These are phyloP conservation scores for Verticillium nonalfalfae DNA, from an alignment of 2,329 filamentous ascomycete genomes.

Conservation along the genomic window DNA sequence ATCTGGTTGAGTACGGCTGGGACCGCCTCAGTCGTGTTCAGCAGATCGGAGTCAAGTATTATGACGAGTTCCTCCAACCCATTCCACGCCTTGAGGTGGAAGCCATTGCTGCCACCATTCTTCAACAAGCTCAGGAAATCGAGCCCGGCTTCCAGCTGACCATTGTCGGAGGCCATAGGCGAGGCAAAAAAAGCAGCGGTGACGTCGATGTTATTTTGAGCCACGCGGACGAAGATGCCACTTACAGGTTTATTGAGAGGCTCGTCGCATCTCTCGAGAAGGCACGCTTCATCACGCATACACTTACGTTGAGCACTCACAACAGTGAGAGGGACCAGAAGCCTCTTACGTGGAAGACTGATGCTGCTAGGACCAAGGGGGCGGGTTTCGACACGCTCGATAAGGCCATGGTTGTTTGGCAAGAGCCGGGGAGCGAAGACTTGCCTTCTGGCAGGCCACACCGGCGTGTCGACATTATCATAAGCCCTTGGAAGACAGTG, in stretches of 20 bases:
- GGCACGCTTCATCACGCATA: constrained; percentile 72
- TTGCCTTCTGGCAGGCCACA: constrained; percentile 40
- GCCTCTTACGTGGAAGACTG: constrained; percentile 47
- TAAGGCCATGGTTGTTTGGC: constrained; percentile 91
- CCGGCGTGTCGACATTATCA: constrained; percentile 84
- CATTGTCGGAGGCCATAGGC: constrained; percentile 75
- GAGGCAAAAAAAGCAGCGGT: constrained; percentile 66
- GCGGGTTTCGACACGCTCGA: constrained; percentile 81
- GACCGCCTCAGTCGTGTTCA: constrained; percentile 66
- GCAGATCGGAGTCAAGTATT: constrained; percentile 91
- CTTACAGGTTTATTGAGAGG: constrained; percentile 63
- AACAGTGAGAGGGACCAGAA: constrained; percentile 68
- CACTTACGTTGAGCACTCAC: constrained; percentile 61
- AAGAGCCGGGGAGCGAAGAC: constrained; percentile 45
- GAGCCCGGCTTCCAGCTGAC: constrained; percentile 47
- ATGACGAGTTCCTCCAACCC: constrained; percentile 70
- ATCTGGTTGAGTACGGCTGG: constrained; percentile 83
- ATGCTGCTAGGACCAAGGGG: constrained; percentile 21
- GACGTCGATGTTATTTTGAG: constrained; percentile 85
- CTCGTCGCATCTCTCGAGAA: constrained; percentile 66
- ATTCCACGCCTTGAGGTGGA: constrained; percentile 73
- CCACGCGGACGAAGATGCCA: constrained; percentile 65
- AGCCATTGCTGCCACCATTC: constrained; percentile 56
- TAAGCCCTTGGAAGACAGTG: constrained; percentile 80
- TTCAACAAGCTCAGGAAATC: constrained; percentile 59